These are phyloP conservation scores for Naganishia liquefaciens DNA, from an alignment of 1,284 basidiomycete species.

Conservation along the genomic window DNA sequence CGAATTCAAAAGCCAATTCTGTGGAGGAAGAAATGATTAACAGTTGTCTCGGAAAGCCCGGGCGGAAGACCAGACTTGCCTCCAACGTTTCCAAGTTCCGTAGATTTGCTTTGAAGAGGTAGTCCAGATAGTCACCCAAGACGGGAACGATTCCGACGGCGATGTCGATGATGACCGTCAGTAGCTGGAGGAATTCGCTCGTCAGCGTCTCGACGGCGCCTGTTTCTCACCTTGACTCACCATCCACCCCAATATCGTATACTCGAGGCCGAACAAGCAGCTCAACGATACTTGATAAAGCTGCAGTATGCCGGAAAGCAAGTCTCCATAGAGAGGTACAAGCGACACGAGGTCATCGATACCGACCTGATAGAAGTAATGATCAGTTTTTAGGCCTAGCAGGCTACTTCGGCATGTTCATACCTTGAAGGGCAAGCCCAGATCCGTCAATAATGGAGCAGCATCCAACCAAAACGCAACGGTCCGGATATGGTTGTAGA, in stretches of 20 bases:
- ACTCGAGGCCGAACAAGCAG: constrained; percentile 49
- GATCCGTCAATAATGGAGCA: constrained; percentile 50
- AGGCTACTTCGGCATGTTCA: constrained; percentile 16
- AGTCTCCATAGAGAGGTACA: constrained; percentile 53
- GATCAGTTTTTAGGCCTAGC: background rate
- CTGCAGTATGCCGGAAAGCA: constrained; percentile 49
- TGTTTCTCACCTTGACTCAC: constrained; percentile 39
- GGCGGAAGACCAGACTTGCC: constrained; percentile 7
- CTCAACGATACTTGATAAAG: constrained; percentile 53
- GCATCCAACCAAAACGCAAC: constrained; percentile 54
- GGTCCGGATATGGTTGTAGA: constrained; percentile 53
- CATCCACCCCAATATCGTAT: constrained; percentile 45
- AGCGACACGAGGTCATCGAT: constrained; percentile 54
- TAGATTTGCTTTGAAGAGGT: constrained; percentile 54
- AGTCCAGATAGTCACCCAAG: constrained; percentile 53
- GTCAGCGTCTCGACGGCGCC: background rate
- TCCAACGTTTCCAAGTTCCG: constrained; percentile 46
- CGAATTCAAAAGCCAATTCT: constrained; percentile 47
- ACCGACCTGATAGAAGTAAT: constrained; percentile 42
- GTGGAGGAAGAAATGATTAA: constrained; percentile 51
- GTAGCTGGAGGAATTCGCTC: constrained; percentile 36
- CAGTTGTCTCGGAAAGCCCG: constrained; percentile 41
- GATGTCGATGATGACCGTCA: constrained; percentile 49
- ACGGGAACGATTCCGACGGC: constrained; percentile 51
- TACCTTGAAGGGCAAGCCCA: constrained; percentile 53